These are phyloP conservation scores for Salix udensis DNA, from an alignment of 345 rosid species.

Conservation along the genomic window DNA sequence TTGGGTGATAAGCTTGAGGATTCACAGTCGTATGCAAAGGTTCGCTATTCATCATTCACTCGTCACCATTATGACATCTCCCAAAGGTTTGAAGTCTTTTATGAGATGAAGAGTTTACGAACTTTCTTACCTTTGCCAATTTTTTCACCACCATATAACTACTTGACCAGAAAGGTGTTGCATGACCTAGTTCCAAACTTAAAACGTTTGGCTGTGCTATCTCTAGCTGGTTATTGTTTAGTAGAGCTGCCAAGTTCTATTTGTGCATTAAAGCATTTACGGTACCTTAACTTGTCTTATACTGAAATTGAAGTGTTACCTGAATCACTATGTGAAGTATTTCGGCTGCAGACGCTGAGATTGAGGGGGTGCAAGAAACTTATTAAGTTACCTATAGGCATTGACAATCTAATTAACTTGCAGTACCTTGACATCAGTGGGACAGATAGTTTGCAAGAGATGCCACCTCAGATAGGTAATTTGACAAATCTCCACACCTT, in stretches of 20 bases:
- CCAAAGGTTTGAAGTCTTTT: background rate
- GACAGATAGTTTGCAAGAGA: slow-evolving; percentile 20
- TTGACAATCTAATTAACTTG: slow-evolving; percentile 32
- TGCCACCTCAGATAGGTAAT: slow-evolving; percentile 36
- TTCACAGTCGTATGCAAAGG: slow-evolving; percentile 10
- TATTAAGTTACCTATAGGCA: slow-evolving; percentile 29
- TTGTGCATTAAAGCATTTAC: background rate
- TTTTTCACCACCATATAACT: background rate
- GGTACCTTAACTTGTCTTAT: slow-evolving; percentile 9
- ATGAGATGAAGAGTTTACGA: background rate
- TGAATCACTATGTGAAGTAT: background rate
- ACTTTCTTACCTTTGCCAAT: background rate
- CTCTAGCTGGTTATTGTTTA: background rate
- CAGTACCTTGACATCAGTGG: slow-evolving; percentile 26
- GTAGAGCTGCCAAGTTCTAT: slow-evolving; percentile 6
- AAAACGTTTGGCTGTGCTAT: background rate
- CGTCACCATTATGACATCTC: background rate
- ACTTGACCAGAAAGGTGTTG: background rate
- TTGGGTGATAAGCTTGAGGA: background rate
- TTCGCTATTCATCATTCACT: slow-evolving; percentile 2
- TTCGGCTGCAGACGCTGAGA: slow-evolving; percentile 25
- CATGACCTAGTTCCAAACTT: background rate
- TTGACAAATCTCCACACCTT: slow-evolving; percentile 28
- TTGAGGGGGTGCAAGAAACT: slow-evolving; percentile 21
- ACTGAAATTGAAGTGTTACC: slow-evolving; percentile 8